Evolutionary conservation across 2,329 filamentous ascomycete species (phyloP), one percentile per base, ranked within the genome.

Genomic region (Fusarium oligoseptatum): DNA sequence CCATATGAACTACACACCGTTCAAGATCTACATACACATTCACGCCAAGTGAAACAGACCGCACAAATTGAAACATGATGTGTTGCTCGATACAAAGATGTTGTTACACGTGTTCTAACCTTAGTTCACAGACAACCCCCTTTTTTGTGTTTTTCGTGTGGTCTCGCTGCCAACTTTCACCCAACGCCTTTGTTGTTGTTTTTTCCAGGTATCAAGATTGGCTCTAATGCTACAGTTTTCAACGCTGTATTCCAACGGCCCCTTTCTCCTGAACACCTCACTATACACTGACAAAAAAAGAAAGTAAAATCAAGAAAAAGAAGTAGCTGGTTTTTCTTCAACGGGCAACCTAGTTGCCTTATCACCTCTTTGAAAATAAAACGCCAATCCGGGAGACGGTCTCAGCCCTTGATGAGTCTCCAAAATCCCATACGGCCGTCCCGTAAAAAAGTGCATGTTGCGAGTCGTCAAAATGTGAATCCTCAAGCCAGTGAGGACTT

Each of bases 401-500:
- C 83, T 89, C 88, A 89, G 88, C 88, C 85, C 88, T 89, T 89
- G 88, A 89, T 85, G 68, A 77, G 83, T 85, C 86, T 83, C 83
- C 81, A 57, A 66, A 58, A 74, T 76, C 72, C 77, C 75, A 57
- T 80, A 73, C 81, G 75, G 68, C 66, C 56, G 36, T 70, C 66
- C 77, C 70, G 61, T 70, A 50, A 78, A 78, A 79, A 22, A 45
- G 80, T 79, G 75, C 77, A 79, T 70, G 69, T 58, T 70, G 45
- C 52, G 67, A 68, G 66, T 67, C 69, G 43, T 77, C 63, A 66
- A 73, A 70, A 39, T 41, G 36, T 45, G 45, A 67, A 58, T 50
- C 55, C 72, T 72, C 57, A 45, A 72, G 55, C 66, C 71, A 67
- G 62, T 56, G 50, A 66, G 60, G 55, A 34, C 39, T 22, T 60